These are phyloP conservation scores for Debaryomyces nepalensis DNA, from an alignment of 1,139 yeast species.

Conservation along the genomic window DNA sequence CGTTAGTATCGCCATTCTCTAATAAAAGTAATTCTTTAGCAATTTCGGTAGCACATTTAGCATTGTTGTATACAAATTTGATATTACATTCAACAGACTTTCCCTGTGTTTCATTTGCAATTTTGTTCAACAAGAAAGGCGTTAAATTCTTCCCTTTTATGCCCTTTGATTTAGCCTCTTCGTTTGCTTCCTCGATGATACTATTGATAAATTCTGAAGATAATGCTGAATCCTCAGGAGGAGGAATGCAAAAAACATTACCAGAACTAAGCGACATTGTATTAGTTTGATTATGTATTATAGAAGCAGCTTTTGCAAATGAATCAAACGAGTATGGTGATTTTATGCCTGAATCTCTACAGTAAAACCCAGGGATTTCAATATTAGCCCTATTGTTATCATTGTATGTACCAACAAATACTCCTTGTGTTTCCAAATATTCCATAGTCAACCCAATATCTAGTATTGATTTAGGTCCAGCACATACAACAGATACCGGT, in stretches of 20 bases:
- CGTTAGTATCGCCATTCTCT: constrained; percentile 29
- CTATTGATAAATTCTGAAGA: constrained; percentile 54
- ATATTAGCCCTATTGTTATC: constrained; percentile 33
- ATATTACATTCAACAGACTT: constrained; percentile 71
- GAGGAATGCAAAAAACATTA: constrained; percentile 79
- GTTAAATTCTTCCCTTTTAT: constrained; percentile 76
- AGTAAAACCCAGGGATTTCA: constrained; percentile 81
- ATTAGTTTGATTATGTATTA: constrained; percentile 57
- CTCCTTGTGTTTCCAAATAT: constrained; percentile 87
- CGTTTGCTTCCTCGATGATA: constrained; percentile 62
- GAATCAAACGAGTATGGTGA: constrained; percentile 69
- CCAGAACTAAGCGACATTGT: constrained; percentile 65
- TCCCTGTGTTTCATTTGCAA: constrained; percentile 71
- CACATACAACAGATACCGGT: constrained; percentile 85
- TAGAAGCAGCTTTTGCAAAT: constrained; percentile 62
- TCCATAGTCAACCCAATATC: constrained; percentile 85
- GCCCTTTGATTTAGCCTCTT: constrained; percentile 56
- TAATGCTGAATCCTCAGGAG: constrained; percentile 68
- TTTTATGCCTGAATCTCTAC: constrained; percentile 71
- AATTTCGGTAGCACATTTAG: constrained; percentile 66
- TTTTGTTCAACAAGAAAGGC: constrained; percentile 71
- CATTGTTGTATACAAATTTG: constrained; percentile 79
- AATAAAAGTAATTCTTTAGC: constrained; percentile 56
- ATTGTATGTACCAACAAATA: constrained; percentile 57
- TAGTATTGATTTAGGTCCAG: constrained; percentile 87